Conservation (phyloP, 2,329 filamentous ascomycete species). For the Thielaviopsis punctulata region DNA sequence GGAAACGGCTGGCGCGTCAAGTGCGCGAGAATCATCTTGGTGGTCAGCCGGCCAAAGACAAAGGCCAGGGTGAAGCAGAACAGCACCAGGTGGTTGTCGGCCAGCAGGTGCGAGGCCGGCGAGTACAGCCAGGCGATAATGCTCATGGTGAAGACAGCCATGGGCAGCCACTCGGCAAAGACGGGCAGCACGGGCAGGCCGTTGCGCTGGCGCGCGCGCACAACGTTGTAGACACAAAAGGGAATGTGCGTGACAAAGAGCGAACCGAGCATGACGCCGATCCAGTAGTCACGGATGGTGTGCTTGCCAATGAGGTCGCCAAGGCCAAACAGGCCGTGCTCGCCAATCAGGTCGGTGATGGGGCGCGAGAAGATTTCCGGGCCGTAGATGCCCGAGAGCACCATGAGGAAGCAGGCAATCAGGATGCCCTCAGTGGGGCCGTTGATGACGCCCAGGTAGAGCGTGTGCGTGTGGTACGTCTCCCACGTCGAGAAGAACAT, state of each 20-base stretch:
- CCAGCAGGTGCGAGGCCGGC: constrained; percentile 65
- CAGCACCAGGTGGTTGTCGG: constrained; percentile 73
- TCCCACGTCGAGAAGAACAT: constrained; percentile 99
- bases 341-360: constrained; percentile 51
- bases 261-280: constrained; percentile 48
- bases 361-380: constrained; percentile 72
- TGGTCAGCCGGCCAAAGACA: constrained; percentile 94
- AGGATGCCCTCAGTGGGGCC: constrained; percentile 91
- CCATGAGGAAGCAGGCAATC: constrained; percentile 74
- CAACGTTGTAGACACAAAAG: constrained; percentile 76
- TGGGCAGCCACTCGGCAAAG: constrained; percentile 87
- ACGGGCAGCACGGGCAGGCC: constrained; percentile 63
- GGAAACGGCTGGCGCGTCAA: constrained; percentile 87
- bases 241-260: constrained; percentile 64
- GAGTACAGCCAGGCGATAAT: constrained; percentile 78
- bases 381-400: constrained; percentile 71
- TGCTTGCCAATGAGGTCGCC: constrained; percentile 47
- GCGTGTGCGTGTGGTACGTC: constrained; percentile 93
- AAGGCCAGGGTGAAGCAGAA: constrained; percentile 93
- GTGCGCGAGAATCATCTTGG: constrained; percentile 96
- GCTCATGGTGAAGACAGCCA: constrained; percentile 60
- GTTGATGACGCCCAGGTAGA: constrained; percentile 93
- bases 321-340: constrained; percentile 29
- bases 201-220: constrained; percentile 52
- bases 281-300: constrained; percentile 79